Percentiles rank a stretch among this genome's conserved stretches.
These are phyloP conservation scores for Keithomyces neogunnii DNA, from an alignment of 2,329 filamentous ascomycete genomes.

Conservation along the genomic window DNA sequence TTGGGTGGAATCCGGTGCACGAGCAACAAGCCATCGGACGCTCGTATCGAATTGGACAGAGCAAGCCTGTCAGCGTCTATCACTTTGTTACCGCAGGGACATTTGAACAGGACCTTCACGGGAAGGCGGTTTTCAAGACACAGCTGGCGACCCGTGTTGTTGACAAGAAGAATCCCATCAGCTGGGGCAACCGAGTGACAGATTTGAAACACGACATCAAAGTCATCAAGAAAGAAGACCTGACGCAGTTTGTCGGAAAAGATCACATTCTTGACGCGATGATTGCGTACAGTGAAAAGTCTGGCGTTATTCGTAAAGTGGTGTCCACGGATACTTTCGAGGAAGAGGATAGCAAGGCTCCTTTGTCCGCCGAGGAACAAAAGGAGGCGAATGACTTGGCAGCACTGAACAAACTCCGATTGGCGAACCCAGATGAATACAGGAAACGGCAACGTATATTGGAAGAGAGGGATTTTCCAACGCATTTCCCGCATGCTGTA, in stretches of 20 bases:
- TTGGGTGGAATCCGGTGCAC: conserved; percentile 67
- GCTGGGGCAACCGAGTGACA: conserved; percentile 48
- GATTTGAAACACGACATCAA: conserved; percentile 54
- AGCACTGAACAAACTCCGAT: conserved; percentile 23
- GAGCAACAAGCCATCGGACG: conserved; percentile 85
- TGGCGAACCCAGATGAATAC: conserved; percentile 24
- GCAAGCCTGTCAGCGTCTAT: conserved; percentile 76
- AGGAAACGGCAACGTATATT: conserved; percentile 11
- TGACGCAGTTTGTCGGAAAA: conserved; percentile 47
- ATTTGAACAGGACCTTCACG: conserved; percentile 66
- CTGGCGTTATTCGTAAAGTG: conserved; percentile 43
- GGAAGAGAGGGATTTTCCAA: conserved; percentile 1
- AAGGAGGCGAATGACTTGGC: conserved; percentile 40
- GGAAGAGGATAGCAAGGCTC: conserved; percentile 50
- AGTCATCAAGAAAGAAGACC: conserved; percentile 39
- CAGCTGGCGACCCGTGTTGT: conserved; percentile 74
- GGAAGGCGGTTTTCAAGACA: conserved; percentile 71
- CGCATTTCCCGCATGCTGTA: not conserved
- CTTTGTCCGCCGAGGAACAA: conserved; percentile 52
- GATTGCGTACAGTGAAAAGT: conserved; percentile 25
- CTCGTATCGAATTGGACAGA: conserved; percentile 78
- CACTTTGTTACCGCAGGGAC: conserved; percentile 71
- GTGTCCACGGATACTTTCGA: conserved; percentile 66
- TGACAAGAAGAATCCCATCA: conserved; percentile 71
- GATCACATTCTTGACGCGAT: conserved; percentile 52